These are phyloP conservation scores for Gymnopus androsaceus DNA, from an alignment of 1,284 basidiomycete species.

Conservation along the genomic window DNA sequence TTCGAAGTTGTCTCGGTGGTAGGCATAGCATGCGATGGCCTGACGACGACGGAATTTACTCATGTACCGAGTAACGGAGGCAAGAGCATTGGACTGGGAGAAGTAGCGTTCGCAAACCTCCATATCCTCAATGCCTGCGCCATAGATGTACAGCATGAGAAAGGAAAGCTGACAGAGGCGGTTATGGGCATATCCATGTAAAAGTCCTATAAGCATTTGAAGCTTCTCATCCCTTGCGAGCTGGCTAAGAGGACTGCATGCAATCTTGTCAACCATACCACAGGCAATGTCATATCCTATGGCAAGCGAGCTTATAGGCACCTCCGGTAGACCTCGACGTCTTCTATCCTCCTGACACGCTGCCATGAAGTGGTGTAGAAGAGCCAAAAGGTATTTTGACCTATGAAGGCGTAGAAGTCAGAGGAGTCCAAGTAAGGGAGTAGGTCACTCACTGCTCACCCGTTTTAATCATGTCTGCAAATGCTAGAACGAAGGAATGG, in stretches of 20 bases:
- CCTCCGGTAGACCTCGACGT: background rate
- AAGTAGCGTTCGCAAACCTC: slow-evolving; percentile 21
- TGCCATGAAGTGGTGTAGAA: background rate
- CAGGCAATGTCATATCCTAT: background rate
- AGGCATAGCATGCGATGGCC: slow-evolving; percentile 1
- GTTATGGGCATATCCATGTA: slow-evolving; percentile 6
- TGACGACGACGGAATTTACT: slow-evolving; percentile 5
- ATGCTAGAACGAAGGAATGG: background rate
- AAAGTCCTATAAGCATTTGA: background rate
- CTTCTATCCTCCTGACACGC: background rate
- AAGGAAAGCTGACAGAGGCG: slow-evolving; percentile 2
- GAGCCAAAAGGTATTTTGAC: background rate
- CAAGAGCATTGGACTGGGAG: slow-evolving; percentile 1
- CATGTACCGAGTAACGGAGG: slow-evolving; percentile 7
- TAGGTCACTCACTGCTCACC: slow-evolving; percentile 9
- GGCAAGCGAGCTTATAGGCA: background rate
- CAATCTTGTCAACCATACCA: background rate
- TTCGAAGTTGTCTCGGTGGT: slow-evolving; percentile 8
- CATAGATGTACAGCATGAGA: slow-evolving; percentile 12
- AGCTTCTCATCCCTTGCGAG: background rate
- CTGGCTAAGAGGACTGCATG: background rate
- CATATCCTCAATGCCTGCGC: slow-evolving; percentile 23
- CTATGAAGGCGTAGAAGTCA: no score
- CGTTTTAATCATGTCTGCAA: slow-evolving; percentile 4
- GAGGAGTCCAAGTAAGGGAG: no score